phyloP scores from a whole-genome alignment of 2,329 filamentous ascomycete species.

The Huntiella omanensis region DNA sequence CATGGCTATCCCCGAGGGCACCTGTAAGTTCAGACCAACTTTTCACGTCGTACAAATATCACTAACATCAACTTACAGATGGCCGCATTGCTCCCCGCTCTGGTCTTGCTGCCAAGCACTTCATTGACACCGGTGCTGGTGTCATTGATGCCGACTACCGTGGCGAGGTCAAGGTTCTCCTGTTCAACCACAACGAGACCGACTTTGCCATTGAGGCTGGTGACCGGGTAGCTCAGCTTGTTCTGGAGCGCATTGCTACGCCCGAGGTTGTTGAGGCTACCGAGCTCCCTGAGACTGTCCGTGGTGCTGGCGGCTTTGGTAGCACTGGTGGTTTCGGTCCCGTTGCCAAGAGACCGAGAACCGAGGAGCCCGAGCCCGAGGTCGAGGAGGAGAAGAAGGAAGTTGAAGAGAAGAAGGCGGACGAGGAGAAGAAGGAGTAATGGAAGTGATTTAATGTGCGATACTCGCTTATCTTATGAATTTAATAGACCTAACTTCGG shows the following conservation, averaged over 20 bases:
- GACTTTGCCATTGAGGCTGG: constrained; percentile 72
- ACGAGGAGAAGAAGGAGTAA: too few relatives aligned
- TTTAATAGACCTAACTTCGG: too few relatives aligned
- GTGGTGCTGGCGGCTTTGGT: constrained; percentile 80
- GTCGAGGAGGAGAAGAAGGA: too few relatives aligned
- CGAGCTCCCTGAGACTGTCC: constrained; percentile 73
- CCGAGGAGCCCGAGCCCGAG: too few relatives aligned
- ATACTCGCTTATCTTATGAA: too few relatives aligned
- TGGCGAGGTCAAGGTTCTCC: constrained; percentile 78
- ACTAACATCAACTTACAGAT: constrained; percentile 30
- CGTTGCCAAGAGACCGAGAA: neutral
- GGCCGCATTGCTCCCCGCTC: constrained; percentile 79
- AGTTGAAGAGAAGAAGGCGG: too few relatives aligned
- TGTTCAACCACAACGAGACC: constrained; percentile 76
- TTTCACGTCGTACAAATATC: neutral
- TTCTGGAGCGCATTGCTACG: constrained; percentile 86
- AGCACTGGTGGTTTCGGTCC: constrained; percentile 46
- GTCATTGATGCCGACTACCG: constrained; percentile 97
- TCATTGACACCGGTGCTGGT: constrained; percentile 87
- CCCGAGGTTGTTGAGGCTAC: constrained; percentile 81
- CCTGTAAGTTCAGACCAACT: constrained; percentile 43
- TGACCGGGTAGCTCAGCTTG: constrained; percentile 81
- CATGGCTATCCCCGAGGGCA: constrained; percentile 77
- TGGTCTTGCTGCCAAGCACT: constrained; percentile 82
- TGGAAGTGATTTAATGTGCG: too few relatives aligned